phyloP scores from a whole-genome alignment of 2,329 filamentous ascomycete genomes.

The Plectosphaerella sp. region DNA sequence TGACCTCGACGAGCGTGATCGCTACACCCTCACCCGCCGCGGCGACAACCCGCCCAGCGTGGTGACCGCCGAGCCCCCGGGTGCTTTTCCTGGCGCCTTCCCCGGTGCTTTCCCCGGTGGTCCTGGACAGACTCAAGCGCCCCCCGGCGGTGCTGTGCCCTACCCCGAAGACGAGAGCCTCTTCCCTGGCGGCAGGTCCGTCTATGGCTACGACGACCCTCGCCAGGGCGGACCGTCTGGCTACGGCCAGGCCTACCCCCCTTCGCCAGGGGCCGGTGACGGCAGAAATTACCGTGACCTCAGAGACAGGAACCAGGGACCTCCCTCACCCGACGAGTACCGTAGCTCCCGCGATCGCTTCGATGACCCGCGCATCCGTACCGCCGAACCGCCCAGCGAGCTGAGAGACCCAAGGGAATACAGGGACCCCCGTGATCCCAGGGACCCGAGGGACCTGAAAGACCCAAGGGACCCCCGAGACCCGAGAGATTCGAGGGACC shows the following conservation, averaged over 20 bases:
- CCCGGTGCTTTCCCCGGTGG: constrained; percentile 22
- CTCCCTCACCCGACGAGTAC: constrained; percentile 13
- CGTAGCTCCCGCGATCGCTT: constrained; percentile 20
- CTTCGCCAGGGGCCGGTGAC: constrained; percentile 16
- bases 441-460: constrained; percentile 11
- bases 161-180: constrained; percentile 36
- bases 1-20: constrained; percentile 31
- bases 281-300: constrained; percentile 26
- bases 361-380: constrained; percentile 18
- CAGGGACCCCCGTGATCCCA: constrained; percentile 8
- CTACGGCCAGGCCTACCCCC: constrained; percentile 25
- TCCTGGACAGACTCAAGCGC: neutral
- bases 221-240: constrained; percentile 11
- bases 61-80: constrained; percentile 9
- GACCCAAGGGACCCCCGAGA: constrained; percentile 24
- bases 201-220: constrained; percentile 35
- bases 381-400: constrained; percentile 3
- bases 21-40: constrained; percentile 22
- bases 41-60: constrained; percentile 16
- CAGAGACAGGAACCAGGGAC: constrained; percentile 27
- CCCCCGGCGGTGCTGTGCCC: constrained; percentile 20
- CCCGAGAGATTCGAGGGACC: constrained; percentile 21
- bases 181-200: constrained; percentile 28
- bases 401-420: neutral
- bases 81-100: constrained; percentile 11